Percentiles rank a stretch among this genome's conserved stretches.
Evolutionary conservation across 2,329 filamentous ascomycete genomes (phyloP).

Genomic region (Cladosporium austrohemisphaericum): DNA sequence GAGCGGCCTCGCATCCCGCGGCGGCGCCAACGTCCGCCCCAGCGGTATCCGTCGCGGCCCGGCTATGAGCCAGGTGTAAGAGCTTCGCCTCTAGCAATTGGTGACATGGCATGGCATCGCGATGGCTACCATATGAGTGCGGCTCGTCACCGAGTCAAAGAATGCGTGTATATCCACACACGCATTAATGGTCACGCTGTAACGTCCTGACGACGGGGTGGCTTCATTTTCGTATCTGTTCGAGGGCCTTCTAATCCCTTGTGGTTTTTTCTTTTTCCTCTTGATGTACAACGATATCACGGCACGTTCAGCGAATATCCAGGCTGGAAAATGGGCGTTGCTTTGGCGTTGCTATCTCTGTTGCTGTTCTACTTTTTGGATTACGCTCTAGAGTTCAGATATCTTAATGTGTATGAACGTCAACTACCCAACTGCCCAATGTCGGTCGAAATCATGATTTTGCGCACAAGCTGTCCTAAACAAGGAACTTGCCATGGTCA

Average conservation of each 20-base stretch:
- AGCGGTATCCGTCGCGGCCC: conserved; percentile 46
- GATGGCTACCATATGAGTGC: too few species aligned
- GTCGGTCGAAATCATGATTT: background rate
- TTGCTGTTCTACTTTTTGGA: background rate
- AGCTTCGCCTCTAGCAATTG: background rate
- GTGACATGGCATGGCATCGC: background rate
- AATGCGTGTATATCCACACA: background rate
- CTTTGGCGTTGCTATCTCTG: background rate
- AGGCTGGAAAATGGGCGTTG: conserved; percentile 10
- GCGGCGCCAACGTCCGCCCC: conserved; percentile 44
- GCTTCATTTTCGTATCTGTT: conserved; percentile 8
- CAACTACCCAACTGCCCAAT: too few species aligned
- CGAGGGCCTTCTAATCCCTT: background rate
- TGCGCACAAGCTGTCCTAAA: background rate
- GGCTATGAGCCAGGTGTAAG: conserved; percentile 56
- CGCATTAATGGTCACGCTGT: background rate
- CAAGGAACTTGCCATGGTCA: too few species aligned
- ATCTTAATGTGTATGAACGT: conserved; percentile 14
- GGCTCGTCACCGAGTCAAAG: background rate
- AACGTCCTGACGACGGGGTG: background rate
- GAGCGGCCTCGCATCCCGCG: conserved; percentile 53
- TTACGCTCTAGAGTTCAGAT: conserved; percentile 7
- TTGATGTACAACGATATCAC: conserved; percentile 14
- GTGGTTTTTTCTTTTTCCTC: background rate
- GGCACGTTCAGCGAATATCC: conserved; percentile 9